Conservation (phyloP, 2,329 filamentous ascomycete species). For the Pseudogymnoascus sp. region DNA sequence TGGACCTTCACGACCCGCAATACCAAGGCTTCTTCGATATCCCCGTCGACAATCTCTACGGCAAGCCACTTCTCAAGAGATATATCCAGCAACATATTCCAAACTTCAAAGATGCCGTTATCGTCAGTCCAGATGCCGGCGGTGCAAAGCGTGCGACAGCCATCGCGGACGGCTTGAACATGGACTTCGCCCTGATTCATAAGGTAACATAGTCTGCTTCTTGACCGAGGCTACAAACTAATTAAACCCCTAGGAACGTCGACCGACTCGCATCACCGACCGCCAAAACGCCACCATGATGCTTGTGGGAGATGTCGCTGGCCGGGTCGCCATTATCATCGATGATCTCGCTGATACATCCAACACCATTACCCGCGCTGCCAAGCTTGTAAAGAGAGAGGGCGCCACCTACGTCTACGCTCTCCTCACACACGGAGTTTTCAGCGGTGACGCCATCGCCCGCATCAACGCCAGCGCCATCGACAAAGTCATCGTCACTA, state of each 20-base stretch:
- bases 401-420: slow-evolving; percentile 88
- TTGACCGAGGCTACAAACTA: slow-evolving; percentile 25
- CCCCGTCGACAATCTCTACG: slow-evolving; percentile 95
- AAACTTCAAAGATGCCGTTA: slow-evolving; percentile 75
- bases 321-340: slow-evolving; percentile 78
- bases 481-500: slow-evolving; percentile 91
- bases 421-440: slow-evolving; percentile 85
- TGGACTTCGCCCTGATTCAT: slow-evolving; percentile 96
- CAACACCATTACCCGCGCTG: slow-evolving; percentile 93
- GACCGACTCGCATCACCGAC: slow-evolving; percentile 78
- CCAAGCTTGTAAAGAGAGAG: slow-evolving; percentile 93
- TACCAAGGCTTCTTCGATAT: slow-evolving; percentile 99
- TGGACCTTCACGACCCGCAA: slow-evolving; percentile 93
- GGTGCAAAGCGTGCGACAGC: slow-evolving; percentile 93
- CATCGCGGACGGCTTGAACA: slow-evolving; percentile 85
- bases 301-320: slow-evolving; percentile 78
- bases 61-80: slow-evolving; percentile 60
- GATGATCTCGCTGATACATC: slow-evolving; percentile 94
- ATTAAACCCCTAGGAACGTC: slow-evolving; percentile 59
- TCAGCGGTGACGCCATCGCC: slow-evolving; percentile 90
- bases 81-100: slow-evolving; percentile 69
- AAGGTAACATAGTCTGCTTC: slow-evolving; percentile 54
- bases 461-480: slow-evolving; percentile 88
- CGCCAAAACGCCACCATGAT: slow-evolving; percentile 92
- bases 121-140: slow-evolving; percentile 93